These are phyloP conservation scores for Neurospora sp. DNA, from an alignment of 2,329 filamentous ascomycete genomes.

Conservation along the genomic window DNA sequence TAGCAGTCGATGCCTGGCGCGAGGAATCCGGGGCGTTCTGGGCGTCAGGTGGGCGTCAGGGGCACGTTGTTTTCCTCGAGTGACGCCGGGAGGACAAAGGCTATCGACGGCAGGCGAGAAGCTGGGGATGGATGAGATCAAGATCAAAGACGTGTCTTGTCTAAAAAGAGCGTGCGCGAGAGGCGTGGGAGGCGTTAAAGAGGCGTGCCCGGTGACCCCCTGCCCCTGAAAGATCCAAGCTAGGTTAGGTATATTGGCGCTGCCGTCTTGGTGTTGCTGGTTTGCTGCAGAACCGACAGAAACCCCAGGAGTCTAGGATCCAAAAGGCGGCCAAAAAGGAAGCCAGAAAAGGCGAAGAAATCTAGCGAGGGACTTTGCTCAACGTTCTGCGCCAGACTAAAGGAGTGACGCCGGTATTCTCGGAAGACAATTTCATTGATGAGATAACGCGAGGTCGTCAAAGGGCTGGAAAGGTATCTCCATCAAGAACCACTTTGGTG, in stretches of 20 bases:
- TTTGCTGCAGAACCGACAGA: neutral
- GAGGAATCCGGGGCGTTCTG: neutral
- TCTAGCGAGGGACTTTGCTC: neutral
- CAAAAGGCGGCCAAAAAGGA: neutral
- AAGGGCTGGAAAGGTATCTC: neutral
- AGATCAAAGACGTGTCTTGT: neutral
- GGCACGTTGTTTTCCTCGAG: neutral
- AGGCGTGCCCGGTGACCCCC: neutral
- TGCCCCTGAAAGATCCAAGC: neutral
- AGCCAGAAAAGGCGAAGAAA: neutral
- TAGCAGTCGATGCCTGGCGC: neutral
- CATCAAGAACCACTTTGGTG: neutral
- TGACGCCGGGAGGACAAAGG: neutral
- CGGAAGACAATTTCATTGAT: neutral
- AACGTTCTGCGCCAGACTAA: neutral
- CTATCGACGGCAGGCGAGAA: neutral
- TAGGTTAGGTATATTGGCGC: neutral
- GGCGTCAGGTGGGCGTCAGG: neutral
- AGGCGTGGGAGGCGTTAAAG: neutral
- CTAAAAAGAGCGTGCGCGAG: neutral
- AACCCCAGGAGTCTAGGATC: neutral
- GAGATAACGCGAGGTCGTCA: neutral
- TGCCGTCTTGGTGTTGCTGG: neutral
- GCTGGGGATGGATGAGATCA: neutral
- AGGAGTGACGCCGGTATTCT: neutral